Evolutionary conservation across 2,329 filamentous ascomycete genomes (phyloP), one percentile per base, ranked within the genome.

Genomic region (Pseudocercospora vitis): DNA sequence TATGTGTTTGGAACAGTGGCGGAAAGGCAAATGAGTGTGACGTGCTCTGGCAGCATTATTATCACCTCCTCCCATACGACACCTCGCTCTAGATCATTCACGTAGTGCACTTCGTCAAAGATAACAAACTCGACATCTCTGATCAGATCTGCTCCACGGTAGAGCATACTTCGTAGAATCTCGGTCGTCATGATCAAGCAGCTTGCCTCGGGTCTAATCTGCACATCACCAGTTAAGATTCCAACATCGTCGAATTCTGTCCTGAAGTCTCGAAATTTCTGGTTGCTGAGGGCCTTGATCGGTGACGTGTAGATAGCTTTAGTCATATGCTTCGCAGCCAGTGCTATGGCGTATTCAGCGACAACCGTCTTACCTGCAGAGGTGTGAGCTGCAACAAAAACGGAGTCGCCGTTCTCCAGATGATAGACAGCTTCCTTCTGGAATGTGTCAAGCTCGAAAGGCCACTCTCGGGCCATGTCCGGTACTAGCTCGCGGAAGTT

Each of bases 41-140:
- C 90, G 73, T 99, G 94, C 69, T 96, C 91, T 0, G 94, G 94
- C 51, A 99, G 80, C 94, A 99, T 97, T 66, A 99, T 99, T 67
- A 99, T 99, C 65, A 99, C 94, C 73, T 99, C 94, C 72, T 99
- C 94, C 94, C 94, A 99, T 0, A 99, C 94, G 4, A 99, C 94
- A 66, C 94, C 94, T 73, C 94, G 83, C 71, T 97, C 94, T 21
- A 88, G 81, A 70, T 99, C 94, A 68, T 97, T 99, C 61, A 99
- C 92, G 69, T 99, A 99, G 73, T 99, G 94, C 1, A 99, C 94
- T 72, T 99, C 94, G 66, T 99, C 94, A 59, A 99, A 99, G 45
- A 99, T 96, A 63, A 99, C 94, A 70, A 95, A 99, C 63, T 99
- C 94, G 7, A 99, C 94, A 68, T 99, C 94, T 63, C 94, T 84